Percentiles rank a stretch among this genome's conserved stretches.
Evolutionary conservation across 2,329 filamentous ascomycete genomes (phyloP).

Genomic region (Ceratocystis huliohia): DNA sequence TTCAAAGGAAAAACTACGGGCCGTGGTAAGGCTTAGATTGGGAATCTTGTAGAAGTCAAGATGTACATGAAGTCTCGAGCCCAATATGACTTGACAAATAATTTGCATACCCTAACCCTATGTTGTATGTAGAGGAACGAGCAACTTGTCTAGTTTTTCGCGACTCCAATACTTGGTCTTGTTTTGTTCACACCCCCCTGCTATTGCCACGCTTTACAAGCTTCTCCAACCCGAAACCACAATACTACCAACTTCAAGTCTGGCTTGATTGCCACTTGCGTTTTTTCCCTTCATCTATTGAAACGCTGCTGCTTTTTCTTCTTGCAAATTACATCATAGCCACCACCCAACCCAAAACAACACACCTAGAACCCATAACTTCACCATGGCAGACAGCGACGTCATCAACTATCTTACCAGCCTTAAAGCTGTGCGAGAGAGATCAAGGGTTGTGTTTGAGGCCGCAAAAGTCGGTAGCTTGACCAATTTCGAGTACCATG

Average conservation of each 20-base stretch:
- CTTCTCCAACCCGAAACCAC: background rate
- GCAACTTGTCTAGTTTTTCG: background rate
- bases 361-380: background rate
- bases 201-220: background rate
- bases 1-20: no score
- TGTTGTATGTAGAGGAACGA: background rate
- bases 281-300: background rate
- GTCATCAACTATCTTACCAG: conserved; percentile 29
- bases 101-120: background rate
- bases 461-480: conserved; percentile 31
- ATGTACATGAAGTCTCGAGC: no score
- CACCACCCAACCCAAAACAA: background rate
- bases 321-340: background rate
- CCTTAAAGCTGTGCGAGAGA: conserved; percentile 30
- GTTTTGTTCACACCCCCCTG: no score
- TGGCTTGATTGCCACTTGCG: background rate
- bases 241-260: background rate
- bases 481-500: conserved; percentile 33
- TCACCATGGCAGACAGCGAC: conserved; percentile 15
- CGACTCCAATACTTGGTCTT: background rate
- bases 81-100: background rate
- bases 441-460: conserved; percentile 27
- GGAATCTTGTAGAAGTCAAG: no score
- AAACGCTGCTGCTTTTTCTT: background rate
- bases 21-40: no score